Percentiles rank a stretch among this genome's conserved stretches.
Conservation (phyloP, 129 eudicot species). For the Pseudognaphalium luteoalbum region DNA sequence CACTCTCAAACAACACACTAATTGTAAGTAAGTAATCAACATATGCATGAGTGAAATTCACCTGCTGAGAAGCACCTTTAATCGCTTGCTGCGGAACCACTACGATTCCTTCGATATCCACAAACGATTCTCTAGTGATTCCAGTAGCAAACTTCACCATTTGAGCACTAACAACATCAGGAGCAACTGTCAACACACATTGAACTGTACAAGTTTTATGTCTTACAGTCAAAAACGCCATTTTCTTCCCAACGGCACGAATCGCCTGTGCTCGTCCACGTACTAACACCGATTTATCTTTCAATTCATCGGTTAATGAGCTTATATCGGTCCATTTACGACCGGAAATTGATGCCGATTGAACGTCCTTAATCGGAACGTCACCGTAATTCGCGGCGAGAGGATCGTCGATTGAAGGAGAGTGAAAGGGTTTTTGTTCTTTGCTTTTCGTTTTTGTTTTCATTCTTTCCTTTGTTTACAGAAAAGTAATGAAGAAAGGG, state of each 20-base stretch:
- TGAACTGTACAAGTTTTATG: slow-evolving; percentile 67
- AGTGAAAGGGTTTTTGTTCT: too few relatives aligned
- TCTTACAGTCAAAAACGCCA: slow-evolving; percentile 77
- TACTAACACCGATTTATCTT: slow-evolving; percentile 51
- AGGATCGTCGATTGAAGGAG: slow-evolving; percentile 51
- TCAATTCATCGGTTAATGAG: slow-evolving; percentile 32
- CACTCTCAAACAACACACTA: too few relatives aligned
- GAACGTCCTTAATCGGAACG: slow-evolving; percentile 47
- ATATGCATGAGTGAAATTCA: slow-evolving; percentile 1
- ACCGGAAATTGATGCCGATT: slow-evolving; percentile 54
- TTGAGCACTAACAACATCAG: slow-evolving; percentile 58
- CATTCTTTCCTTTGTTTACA: too few relatives aligned
- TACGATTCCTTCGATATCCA: slow-evolving; percentile 65
- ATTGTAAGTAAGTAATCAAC: too few relatives aligned
- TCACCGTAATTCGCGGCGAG: slow-evolving; percentile 73
- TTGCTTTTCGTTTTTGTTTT: too few relatives aligned
- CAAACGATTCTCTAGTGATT: slow-evolving; percentile 59
- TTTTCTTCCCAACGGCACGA: slow-evolving; percentile 86
- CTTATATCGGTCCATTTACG: slow-evolving; percentile 59
- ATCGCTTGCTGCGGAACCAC: slow-evolving; percentile 56
- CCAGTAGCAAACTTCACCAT: slow-evolving; percentile 69
- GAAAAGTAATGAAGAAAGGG: too few relatives aligned
- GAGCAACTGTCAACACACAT: slow-evolving; percentile 70
- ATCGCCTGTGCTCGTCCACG: slow-evolving; percentile 70
- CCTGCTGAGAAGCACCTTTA: slow-evolving; percentile 90